Percentiles rank a stretch among this genome's conserved stretches.
phyloP scores from a whole-genome alignment of 108 stramenopile genomes.

The Cyclostephanos tholiformis region DNA sequence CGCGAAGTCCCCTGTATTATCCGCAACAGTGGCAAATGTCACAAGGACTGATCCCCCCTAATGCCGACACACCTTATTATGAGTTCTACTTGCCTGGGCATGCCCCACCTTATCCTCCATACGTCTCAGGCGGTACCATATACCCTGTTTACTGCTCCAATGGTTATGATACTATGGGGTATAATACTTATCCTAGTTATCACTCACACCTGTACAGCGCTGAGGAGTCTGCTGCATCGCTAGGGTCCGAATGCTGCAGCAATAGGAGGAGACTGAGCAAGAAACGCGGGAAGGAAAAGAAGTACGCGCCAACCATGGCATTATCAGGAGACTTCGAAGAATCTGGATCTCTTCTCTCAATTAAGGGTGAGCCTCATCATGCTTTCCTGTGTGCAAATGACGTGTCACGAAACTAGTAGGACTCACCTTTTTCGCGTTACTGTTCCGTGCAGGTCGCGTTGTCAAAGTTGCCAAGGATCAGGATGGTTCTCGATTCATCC shows the following conservation, averaged over 20 bases:
- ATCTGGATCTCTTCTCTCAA: not conserved
- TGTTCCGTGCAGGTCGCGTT: constrained; percentile 49
- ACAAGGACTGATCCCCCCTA: not conserved
- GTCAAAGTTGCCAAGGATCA: constrained; percentile 91
- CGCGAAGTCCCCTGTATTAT: constrained; percentile 1
- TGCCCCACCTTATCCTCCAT: not conserved
- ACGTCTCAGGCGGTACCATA: not conserved
- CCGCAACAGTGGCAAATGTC: not conserved
- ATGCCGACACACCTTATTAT: constrained; percentile 2
- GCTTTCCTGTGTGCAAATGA: not conserved
- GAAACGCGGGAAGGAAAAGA: not conserved
- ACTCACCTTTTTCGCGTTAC: too few relatives aligned
- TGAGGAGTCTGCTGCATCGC: not conserved
- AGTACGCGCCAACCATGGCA: not conserved
- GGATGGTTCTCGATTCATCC: constrained; percentile 95
- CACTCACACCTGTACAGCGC: not conserved
- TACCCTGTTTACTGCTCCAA: not conserved
- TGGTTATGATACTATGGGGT: not conserved
- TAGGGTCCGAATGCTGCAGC: not conserved
- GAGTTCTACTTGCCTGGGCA: not conserved
- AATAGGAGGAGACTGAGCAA: not conserved
- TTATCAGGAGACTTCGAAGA: not conserved
- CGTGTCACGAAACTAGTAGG: not conserved
- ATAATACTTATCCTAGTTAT: constrained; percentile 2
- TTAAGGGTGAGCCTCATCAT: constrained; percentile 1